Base-by-base conservation (phyloP, 2,329 filamentous ascomycete genomes). In the Dryadomyces sulphureus region DNA sequence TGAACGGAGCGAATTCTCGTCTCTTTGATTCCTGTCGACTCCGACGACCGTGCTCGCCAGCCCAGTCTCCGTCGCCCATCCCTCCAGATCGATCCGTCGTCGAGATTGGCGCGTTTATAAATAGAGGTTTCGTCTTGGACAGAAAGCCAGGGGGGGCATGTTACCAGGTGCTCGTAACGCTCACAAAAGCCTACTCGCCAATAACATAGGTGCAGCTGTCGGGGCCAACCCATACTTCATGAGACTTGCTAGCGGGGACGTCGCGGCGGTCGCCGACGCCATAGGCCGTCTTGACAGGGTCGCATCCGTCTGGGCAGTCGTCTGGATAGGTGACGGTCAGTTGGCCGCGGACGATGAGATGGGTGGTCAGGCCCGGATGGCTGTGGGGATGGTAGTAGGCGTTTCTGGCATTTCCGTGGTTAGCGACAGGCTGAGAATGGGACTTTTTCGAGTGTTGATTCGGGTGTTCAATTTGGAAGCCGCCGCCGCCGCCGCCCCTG, bases 211-310 rank as follows among this genome's bases (percentile, higher is more conserved):
- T 83, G 58, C 81, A 85, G 0, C 81, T 81, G 11, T 73, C 64
- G 1, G 60, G 53, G 1, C 81, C 80, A 41, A 84, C 70, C 75
- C 79, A 84, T 1, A 85, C 81, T 61, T 85, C 79, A 54, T 86
- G 81, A 12, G 73, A 58, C 48, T 70, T 67, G 7, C 70, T 68
- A 2, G 79, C 77, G 25, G 79, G 77, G 4, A 86, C 78, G 55
- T 85, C 80, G 34, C 84, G 63, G 35, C 80, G 66, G 36, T 72
- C 72, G 1, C 81, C 81, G 1, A 70, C 67, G 0, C 71, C 67
- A 50, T 76, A 78, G 0, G 73, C 77, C 48, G 70, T 69, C 60
- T 63, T 66, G 24, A 62, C 59, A 17, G 63, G 55, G 24, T 38
- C 45, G 17, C 14, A 7, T 22, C 32, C 32, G 48, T 83, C 79